Evolutionary conservation across 768 basidiomycete genomes (phyloP), one percentile per base, ranked within the genome.

Genomic region (Mycena polygramma): DNA sequence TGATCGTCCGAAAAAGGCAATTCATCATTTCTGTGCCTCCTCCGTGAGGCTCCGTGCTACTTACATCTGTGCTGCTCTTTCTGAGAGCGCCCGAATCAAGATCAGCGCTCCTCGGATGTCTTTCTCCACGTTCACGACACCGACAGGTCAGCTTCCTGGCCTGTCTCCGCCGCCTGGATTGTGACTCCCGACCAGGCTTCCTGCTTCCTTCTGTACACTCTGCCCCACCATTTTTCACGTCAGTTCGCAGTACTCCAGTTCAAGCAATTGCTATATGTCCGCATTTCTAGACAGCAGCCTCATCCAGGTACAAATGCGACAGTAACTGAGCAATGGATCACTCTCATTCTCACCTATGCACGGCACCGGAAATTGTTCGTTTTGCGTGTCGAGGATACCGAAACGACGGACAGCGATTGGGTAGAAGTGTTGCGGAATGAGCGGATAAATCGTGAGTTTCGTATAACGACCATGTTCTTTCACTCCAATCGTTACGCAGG

Each of bases 201-300:
- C 78, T 91, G 19, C 82, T 95, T 22, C 94, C 94, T 11, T 94
- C 94, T 4, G 91, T 95, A 62, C 94, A 96, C 77, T 89, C 94
- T 45, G 90, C 90, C 15, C 92, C 92, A 2, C 92, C 94, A 0
- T 95, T 96, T 84, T 96, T 94, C 83, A 94, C 93, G 94, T 95
- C 75, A 84, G 92, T 61, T 15, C 17, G 4, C 24, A 24, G 46
- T 10, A 37, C 13, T n/a, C 48, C 26, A 35, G 30, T 51, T 73
- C 58, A 60, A 74, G 45, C 37, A n/a, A 26, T 52, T 49, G n/a
- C 66, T 55, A 65, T 69, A 73, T 20, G 63, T 60, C 57, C 64
- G 77, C 13, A 39, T 76, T 76, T 54, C 45, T 79, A 96, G 94
- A 43, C 89, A 93, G 77, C 94, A 95, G 77, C 92, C 90, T 14